A percentile compares a stretch with the other conserved stretches of the same genome.
phyloP scores from a whole-genome alignment of 2,329 filamentous ascomycete genomes.

The Fusarium acutatum region DNA sequence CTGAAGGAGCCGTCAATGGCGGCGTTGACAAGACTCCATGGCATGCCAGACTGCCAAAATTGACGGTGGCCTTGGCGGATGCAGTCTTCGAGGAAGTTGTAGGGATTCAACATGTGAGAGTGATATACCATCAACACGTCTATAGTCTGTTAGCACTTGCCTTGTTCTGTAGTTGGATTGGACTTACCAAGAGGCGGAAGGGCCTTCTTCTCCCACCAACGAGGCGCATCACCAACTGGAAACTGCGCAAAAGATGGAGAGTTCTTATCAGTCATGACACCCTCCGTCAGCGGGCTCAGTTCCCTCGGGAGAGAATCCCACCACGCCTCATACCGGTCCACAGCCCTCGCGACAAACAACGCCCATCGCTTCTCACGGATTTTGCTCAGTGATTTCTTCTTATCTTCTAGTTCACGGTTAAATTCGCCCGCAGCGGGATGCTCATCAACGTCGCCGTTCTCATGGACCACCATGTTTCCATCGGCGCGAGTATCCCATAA shows the following conservation, averaged over 20 bases:
- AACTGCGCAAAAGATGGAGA: slow-evolving; percentile 19
- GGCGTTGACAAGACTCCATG: slow-evolving; percentile 65
- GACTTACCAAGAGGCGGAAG: slow-evolving; percentile 38
- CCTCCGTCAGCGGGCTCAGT: slow-evolving; percentile 10
- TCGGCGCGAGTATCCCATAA: slow-evolving; percentile 57
- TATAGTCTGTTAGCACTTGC: slow-evolving; percentile 19
- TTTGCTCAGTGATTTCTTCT: slow-evolving; percentile 50
- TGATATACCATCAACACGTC: slow-evolving; percentile 81
- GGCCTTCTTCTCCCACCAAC: slow-evolving; percentile 24
- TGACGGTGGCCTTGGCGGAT: slow-evolving; percentile 22
- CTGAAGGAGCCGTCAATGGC: slow-evolving; percentile 65
- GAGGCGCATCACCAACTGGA: not conserved
- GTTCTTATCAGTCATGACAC: not conserved
- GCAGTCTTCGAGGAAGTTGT: slow-evolving; percentile 51
- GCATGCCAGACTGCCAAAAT: slow-evolving; percentile 66
- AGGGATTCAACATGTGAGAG: slow-evolving; percentile 74
- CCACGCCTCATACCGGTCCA: slow-evolving; percentile 70
- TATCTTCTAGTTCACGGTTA: slow-evolving; percentile 36
- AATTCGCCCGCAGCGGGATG: not conserved
- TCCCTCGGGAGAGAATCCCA: slow-evolving; percentile 48
- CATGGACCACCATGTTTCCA: slow-evolving; percentile 1
- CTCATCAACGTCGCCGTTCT: slow-evolving; percentile 25
- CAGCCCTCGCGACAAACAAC: slow-evolving; percentile 70
- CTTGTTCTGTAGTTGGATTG: not conserved
- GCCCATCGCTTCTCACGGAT: slow-evolving; percentile 74